These are phyloP conservation scores for Ochetophila trinervis DNA, from an alignment of 306 rosid genomes.

Conservation along the genomic window DNA sequence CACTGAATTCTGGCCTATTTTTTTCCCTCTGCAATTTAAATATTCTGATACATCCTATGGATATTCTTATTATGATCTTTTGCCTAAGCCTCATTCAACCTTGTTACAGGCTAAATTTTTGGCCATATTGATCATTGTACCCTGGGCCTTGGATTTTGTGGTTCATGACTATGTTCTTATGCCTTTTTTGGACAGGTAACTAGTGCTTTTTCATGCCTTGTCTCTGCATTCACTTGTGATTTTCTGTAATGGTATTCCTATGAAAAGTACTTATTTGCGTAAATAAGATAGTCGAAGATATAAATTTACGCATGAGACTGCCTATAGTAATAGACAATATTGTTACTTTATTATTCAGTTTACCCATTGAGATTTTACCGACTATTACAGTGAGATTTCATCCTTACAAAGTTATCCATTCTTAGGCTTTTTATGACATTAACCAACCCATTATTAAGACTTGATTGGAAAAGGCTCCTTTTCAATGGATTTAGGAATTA, in stretches of 20 bases:
- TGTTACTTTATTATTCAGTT: no score
- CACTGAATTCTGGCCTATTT: no score
- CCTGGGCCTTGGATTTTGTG: slow-evolving; percentile 87
- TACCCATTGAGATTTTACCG: no score
- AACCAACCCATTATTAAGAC: no score
- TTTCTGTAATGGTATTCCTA: no score
- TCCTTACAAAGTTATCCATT: no score
- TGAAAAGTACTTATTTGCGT: not conserved
- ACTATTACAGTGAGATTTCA: no score
- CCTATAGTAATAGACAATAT: no score
- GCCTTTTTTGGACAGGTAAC: slow-evolving; percentile 94
- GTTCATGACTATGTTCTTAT: slow-evolving; percentile 89
- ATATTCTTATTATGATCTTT: not conserved
- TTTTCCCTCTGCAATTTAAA: slow-evolving; percentile 9
- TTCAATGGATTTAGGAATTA: no score
- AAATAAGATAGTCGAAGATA: not conserved
- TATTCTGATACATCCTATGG: not conserved
- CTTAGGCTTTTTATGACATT: no score
- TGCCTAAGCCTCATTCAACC: slow-evolving; percentile 18
- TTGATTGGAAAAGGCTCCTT: no score
- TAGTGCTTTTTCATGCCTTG: not conserved
- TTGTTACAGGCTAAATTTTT: slow-evolving; percentile 81
- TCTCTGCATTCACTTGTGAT: no score
- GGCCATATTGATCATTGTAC: slow-evolving; percentile 69
- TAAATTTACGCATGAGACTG: not conserved